A percentile compares a stretch with the other conserved stretches of the same genome.
phyloP scores from a whole-genome alignment of 208 protist species.

The Borovskyia barvae region DNA sequence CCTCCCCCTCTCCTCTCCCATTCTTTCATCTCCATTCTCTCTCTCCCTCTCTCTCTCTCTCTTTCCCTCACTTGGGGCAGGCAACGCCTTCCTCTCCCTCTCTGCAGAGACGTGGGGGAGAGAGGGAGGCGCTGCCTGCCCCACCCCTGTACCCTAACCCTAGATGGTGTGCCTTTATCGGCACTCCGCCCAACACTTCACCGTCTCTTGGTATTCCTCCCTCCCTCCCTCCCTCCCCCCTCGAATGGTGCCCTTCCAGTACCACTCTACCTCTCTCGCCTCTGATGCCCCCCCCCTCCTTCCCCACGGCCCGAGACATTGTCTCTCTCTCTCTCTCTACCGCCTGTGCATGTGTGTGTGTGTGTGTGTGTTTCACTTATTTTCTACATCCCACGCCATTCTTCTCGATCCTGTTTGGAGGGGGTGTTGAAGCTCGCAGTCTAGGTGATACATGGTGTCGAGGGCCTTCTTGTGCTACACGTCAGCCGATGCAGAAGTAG shows the following conservation, averaged over 20 bases:
- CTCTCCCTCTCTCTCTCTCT: neutral
- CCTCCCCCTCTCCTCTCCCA: too few relatives aligned
- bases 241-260: neutral
- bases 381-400: too few relatives aligned
- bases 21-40: neutral
- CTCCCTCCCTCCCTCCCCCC: neutral
- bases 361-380: too few relatives aligned
- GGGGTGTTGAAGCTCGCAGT: too few relatives aligned
- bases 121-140: neutral
- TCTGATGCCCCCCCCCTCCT: too few relatives aligned
- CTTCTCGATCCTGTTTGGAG: too few relatives aligned
- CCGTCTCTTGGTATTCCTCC: conserved; percentile 5
- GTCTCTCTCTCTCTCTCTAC: too few relatives aligned
- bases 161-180: conserved; percentile 9
- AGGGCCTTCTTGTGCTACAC: too few relatives aligned
- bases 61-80: neutral
- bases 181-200: neutral
- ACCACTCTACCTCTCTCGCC: neutral
- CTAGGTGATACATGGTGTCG: too few relatives aligned
- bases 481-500: too few relatives aligned
- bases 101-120: conserved; percentile 2
- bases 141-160: conserved; percentile 32
- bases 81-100: neutral
- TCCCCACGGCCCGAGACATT: too few relatives aligned
- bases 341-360: too few relatives aligned